Percentiles rank a stretch among this genome's conserved stretches.
Evolutionary conservation across 768 basidiomycete species (phyloP).

Genomic region (Naganishia vishniacii): DNA sequence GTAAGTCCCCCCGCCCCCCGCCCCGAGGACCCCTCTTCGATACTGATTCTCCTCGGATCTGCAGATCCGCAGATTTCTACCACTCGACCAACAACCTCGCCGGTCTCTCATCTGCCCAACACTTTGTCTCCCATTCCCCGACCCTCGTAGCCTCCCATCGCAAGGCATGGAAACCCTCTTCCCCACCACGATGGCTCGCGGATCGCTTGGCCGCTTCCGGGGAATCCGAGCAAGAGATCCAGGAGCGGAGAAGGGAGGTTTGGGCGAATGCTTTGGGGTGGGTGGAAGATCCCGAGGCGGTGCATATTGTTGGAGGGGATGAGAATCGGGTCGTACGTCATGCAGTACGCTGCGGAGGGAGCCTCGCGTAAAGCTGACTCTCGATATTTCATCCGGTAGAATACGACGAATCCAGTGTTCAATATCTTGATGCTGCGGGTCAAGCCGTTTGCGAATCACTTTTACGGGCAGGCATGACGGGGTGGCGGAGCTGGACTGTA

Average conservation of each 20-base stretch:
- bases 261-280: constrained; percentile 62
- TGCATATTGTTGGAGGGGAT: constrained; percentile 58
- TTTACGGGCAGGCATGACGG: constrained; percentile 57
- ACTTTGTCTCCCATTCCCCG: constrained; percentile 59
- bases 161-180: constrained; percentile 29
- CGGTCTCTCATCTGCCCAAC: constrained; percentile 83
- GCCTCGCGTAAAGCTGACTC: no score
- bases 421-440: constrained; percentile 67
- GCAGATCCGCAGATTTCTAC: constrained; percentile 82
- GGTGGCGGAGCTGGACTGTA: background rate
- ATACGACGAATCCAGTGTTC: constrained; percentile 74
- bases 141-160: constrained; percentile 37
- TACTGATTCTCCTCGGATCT: no score
- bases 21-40: no score
- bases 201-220: constrained; percentile 26
- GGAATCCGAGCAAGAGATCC: constrained; percentile 44
- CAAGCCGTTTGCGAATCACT: constrained; percentile 64
- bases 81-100: constrained; percentile 90
- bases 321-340: constrained; percentile 54
- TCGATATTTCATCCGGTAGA: constrained; percentile 51
- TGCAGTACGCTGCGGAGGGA: no score
- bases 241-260: constrained; percentile 51
- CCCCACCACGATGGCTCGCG: constrained; percentile 34
- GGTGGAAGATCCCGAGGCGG: constrained; percentile 58
- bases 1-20: constrained; percentile 50